A percentile compares a stretch with the other conserved stretches of the same genome.
Evolutionary conservation across 306 rosid genomes (phyloP).

Genomic region (Canavalia ensiformis): DNA sequence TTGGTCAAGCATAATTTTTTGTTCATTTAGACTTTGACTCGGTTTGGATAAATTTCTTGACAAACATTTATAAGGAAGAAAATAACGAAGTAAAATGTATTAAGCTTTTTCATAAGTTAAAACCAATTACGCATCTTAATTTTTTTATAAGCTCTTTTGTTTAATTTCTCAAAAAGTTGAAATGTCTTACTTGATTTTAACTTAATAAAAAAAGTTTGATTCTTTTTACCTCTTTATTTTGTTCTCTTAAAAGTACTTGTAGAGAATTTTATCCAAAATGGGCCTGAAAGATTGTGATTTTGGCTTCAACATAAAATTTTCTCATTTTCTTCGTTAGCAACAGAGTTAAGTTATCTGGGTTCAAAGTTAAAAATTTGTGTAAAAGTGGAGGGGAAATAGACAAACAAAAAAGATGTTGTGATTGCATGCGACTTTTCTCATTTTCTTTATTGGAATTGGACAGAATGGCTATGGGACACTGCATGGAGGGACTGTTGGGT

Average conservation of each 20-base stretch:
- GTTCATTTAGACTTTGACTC: not conserved
- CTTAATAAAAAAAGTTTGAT: no score
- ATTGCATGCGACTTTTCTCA: not conserved
- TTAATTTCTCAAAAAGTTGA: no score
- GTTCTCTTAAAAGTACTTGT: no score
- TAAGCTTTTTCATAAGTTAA: no score
- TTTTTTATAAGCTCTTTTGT: no score
- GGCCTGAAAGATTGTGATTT: not conserved
- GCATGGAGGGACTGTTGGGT: conserved; percentile 61
- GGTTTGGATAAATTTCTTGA: no score
- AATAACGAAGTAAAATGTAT: no score
- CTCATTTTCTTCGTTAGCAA: not conserved
- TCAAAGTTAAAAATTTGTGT: not conserved
- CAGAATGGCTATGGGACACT: conserved; percentile 56
- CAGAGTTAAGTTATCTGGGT: not conserved
- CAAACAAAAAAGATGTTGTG: not conserved
- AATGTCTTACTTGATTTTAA: no score
- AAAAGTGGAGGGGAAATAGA: not conserved
- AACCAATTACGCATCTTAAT: no score
- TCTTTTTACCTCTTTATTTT: no score
- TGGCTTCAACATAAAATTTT: conserved; percentile 1
- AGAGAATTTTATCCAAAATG: no score
- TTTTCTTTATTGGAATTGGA: conserved; percentile 40
- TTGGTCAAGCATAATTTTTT: conserved; percentile 14
- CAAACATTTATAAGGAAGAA: no score